These are phyloP conservation scores for Penstemon newberryi DNA, from an alignment of 257 asterid genomes.

Conservation along the genomic window DNA sequence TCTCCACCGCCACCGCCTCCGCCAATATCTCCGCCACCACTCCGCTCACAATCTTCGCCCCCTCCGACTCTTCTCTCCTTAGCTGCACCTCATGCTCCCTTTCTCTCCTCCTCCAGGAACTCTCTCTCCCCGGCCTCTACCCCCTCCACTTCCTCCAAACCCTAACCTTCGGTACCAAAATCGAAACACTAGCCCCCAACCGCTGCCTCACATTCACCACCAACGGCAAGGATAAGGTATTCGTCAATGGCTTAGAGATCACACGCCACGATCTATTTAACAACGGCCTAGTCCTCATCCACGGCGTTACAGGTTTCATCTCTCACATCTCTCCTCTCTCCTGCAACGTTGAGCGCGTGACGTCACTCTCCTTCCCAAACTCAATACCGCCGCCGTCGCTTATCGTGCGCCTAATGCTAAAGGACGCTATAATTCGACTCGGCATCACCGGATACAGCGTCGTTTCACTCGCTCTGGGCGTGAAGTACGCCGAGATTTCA, in stretches of 20 bases:
- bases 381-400: conserved; percentile 29
- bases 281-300: conserved; percentile 63
- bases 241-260: conserved; percentile 64
- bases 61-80: conserved; percentile 76
- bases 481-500: conserved; percentile 53
- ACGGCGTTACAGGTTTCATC: conserved; percentile 64
- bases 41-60: conserved; percentile 80
- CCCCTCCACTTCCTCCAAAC: conserved; percentile 60
- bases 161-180: conserved; percentile 74
- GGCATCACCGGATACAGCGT: conserved; percentile 56
- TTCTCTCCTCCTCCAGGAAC: conserved; percentile 73
- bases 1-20: conserved; percentile 9
- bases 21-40: conserved; percentile 28
- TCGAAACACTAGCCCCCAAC: conserved; percentile 70
- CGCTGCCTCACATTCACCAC: conserved; percentile 73
- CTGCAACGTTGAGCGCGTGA: conserved; percentile 63
- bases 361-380: conserved; percentile 48
- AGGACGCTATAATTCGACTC: conserved; percentile 60
- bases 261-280: conserved; percentile 63
- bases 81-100: conserved; percentile 69
- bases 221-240: conserved; percentile 38
- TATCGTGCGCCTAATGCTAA: conserved; percentile 56
- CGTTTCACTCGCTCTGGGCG: conserved; percentile 62
- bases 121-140: conserved; percentile 75
- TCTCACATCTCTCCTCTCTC: conserved; percentile 71